These are phyloP conservation scores for Selaginella tamariscina DNA, from an alignment of 75 land plant genomes.

Conservation along the genomic window DNA sequence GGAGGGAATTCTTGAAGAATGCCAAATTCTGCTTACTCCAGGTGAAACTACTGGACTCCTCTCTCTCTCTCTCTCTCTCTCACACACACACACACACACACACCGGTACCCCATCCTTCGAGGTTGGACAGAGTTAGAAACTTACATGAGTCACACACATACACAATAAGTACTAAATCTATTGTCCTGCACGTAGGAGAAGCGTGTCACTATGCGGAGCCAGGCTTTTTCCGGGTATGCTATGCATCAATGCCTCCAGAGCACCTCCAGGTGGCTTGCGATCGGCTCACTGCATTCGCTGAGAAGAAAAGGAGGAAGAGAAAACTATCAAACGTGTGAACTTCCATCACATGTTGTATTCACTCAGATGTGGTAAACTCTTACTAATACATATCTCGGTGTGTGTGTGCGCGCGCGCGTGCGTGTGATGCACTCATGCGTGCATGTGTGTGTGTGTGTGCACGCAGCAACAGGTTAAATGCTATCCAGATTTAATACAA, in stretches of 20 bases:
- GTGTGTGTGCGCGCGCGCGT: too few relatives aligned
- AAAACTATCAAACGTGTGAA: background rate
- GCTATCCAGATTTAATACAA: too few relatives aligned
- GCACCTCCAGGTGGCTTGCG: slow-evolving; percentile 7
- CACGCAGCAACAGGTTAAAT: too few relatives aligned
- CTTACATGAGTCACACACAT: too few relatives aligned
- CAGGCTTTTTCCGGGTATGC: slow-evolving; percentile 1
- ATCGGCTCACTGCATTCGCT: background rate
- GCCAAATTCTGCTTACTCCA: slow-evolving; percentile 31
- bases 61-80: background rate
- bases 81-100: background rate
- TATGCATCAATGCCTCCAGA: slow-evolving; percentile 11
- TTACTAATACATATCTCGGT: too few relatives aligned
- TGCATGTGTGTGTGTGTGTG: too few relatives aligned
- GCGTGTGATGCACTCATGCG: too few relatives aligned
- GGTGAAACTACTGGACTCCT: slow-evolving; percentile 8
- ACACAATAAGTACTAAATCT: too few relatives aligned
- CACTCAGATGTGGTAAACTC: too few relatives aligned
- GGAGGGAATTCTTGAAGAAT: slow-evolving; percentile 34
- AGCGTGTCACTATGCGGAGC: slow-evolving; percentile 11
- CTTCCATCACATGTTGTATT: too few relatives aligned
- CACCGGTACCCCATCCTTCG: too few relatives aligned
- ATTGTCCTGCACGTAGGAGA: slow-evolving; percentile 11
- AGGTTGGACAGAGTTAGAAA: too few relatives aligned
- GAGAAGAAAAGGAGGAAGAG: slow-evolving; percentile 8